A percentile compares a stretch with the other conserved stretches of the same genome.
phyloP scores from a whole-genome alignment of 345 rosid species.

The Sisymbrium altissimum region DNA sequence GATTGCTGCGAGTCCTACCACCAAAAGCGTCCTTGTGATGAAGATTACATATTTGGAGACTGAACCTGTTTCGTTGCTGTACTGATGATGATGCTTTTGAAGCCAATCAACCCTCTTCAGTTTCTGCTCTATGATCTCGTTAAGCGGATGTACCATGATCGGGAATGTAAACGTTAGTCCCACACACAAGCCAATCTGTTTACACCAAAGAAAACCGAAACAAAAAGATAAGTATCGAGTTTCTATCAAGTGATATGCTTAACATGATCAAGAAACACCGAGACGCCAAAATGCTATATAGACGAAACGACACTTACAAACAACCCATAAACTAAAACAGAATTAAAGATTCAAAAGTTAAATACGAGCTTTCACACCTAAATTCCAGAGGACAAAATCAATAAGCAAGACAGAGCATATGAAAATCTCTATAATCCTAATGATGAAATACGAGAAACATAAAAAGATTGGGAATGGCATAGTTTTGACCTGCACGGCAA shows the following conservation, averaged over 20 bases:
- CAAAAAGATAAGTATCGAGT: neutral
- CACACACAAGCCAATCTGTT: slow-evolving; percentile 84
- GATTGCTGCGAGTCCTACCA: slow-evolving; percentile 51
- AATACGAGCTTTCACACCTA: neutral
- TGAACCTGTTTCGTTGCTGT: slow-evolving; percentile 31
- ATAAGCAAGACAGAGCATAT: neutral
- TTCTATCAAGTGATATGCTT: neutral
- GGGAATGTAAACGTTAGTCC: slow-evolving; percentile 85
- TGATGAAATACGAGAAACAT: neutral
- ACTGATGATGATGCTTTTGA: slow-evolving; percentile 30
- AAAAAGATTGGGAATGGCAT: neutral
- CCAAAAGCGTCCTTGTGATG: slow-evolving; percentile 50
- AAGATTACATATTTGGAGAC: slow-evolving; percentile 40
- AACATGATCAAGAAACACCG: neutral
- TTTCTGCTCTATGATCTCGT: slow-evolving; percentile 82
- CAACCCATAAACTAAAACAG: neutral
- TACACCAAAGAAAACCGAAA: neutral
- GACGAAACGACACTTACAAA: neutral
- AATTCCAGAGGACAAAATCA: neutral
- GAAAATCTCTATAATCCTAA: neutral
- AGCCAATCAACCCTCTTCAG: slow-evolving; percentile 43
- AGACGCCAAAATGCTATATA: neutral
- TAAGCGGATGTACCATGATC: slow-evolving; percentile 77
- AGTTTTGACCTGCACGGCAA: slow-evolving; percentile 63
- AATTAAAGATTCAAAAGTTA: neutral